Base-by-base conservation (phyloP, 2,329 filamentous ascomycete genomes). In the Talaromyces rugulosus region DNA sequence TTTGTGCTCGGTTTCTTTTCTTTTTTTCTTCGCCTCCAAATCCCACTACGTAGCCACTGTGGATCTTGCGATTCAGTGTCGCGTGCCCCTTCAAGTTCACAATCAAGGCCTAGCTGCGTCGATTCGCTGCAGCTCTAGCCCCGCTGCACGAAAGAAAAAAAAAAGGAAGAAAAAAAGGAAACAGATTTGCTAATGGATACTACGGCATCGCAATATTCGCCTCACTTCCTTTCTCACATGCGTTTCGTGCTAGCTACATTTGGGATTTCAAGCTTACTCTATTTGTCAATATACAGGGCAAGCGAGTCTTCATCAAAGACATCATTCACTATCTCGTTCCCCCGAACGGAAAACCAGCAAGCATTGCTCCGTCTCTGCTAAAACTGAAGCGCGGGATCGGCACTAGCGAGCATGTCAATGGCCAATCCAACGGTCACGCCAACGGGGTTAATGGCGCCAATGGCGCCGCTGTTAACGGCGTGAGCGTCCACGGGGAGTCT, bases 231-330 rank as follows among this genome's bases (percentile, higher is more conserved):
- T 31, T 53, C 30, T 53, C 16, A 40, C n/a, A 14, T 53, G 23
- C 27, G 30, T 23, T 30, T 31, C 50, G 7, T 18, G 16, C 50
- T 53, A 31, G 50, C 18, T 11, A 31, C 30, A 16, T n/a, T n/a
- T 53, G 16, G 50, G 14, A 31, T 16, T 5, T 31, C 12, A 1
- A 53, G 30, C 50, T 53, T 30, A 53, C 50, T 31, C 4, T 28
- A 56, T 47, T 18, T 27, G 44, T 56, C 33, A n/a, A 71, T 75
- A 61, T 70, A 68, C 65, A 96, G 90, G 90, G 88, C 70, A 96
- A 96, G 81, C 90, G 94, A 69, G 81, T 96, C 70, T 97, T 98
- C 80, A 95, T 99, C 84, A 99, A 99, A 78, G 95, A 98, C 76
- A 99, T 98, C 80, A 89, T 90, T 61, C 89, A 97, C 78, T 98